Conservation (phyloP, 1,284 basidiomycete genomes). For the Sanghuangporus sanghuang region DNA sequence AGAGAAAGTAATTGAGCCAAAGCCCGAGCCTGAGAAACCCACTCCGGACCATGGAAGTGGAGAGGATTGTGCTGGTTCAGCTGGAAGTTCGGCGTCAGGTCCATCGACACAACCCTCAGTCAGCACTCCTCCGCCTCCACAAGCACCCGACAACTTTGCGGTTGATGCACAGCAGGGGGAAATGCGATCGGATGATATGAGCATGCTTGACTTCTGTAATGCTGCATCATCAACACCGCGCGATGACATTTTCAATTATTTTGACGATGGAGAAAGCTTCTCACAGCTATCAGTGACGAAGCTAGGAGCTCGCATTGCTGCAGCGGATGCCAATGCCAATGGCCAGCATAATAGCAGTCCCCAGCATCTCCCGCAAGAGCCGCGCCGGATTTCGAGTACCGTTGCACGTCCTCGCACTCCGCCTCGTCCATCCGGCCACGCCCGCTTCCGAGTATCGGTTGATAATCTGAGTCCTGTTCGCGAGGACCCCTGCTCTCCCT, state of each 20-base stretch:
- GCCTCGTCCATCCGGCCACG: constrained; percentile 6
- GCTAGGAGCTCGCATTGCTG: neutral
- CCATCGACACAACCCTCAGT: constrained; percentile 17
- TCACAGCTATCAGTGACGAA: constrained; percentile 14
- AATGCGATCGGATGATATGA: constrained; percentile 20
- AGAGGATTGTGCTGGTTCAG: constrained; percentile 3
- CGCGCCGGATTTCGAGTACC: constrained; percentile 5
- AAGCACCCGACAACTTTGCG: constrained; percentile 46
- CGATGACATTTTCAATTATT: constrained; percentile 10
- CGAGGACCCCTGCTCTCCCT: neutral
- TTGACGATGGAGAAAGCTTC: constrained; percentile 6
- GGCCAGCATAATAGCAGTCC: neutral
- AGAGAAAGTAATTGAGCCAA: neutral
- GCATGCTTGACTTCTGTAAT: constrained; percentile 21
- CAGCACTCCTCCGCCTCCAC: constrained; percentile 39
- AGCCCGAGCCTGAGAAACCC: neutral
- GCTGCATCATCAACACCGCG: constrained; percentile 15
- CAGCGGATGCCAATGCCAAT: neutral
- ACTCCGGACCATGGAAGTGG: neutral
- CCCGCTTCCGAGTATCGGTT: constrained; percentile 1
- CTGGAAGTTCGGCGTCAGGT: constrained; percentile 8
- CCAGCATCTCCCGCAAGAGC: neutral
- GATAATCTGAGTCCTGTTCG: neutral
- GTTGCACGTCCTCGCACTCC: constrained; percentile 14
- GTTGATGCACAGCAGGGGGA: constrained; percentile 25